Evolutionary conservation across 371 early-diverging fungal species (phyloP).

Genomic region (Chytridium lagenaria): DNA sequence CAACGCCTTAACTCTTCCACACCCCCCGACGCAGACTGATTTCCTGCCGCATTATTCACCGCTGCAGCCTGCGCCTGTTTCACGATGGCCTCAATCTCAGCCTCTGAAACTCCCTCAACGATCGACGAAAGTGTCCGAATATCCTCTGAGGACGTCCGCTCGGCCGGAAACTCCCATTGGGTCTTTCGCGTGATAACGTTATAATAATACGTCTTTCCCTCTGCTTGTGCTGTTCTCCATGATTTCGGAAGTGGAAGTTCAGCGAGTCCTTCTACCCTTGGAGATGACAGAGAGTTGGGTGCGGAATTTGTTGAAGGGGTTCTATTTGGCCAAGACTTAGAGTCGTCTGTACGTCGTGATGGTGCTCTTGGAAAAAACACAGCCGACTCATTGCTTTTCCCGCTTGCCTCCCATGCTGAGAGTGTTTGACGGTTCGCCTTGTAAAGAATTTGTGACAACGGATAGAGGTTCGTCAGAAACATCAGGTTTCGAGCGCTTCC

Average conservation of each 20-base stretch:
- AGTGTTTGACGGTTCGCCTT: background rate
- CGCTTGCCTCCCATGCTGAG: background rate
- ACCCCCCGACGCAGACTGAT: background rate
- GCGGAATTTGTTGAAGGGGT: background rate
- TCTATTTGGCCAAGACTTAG: background rate
- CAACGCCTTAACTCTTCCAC: conserved; percentile 19
- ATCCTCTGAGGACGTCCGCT: conserved; percentile 33
- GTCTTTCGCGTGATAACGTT: conserved; percentile 51
- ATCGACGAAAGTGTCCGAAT: conserved; percentile 35
- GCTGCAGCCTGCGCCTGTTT: conserved; percentile 50
- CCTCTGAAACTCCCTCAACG: conserved; percentile 55
- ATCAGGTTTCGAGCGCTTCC: background rate
- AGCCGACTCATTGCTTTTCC: background rate
- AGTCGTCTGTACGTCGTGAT: background rate
- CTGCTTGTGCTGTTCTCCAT: conserved; percentile 52
- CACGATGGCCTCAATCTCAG: conserved; percentile 60
- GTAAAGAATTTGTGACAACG: background rate
- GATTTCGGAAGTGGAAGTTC: conserved; percentile 39
- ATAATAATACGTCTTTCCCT: conserved; percentile 59
- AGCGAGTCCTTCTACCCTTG: background rate
- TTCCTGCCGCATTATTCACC: background rate
- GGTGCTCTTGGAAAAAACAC: conserved; percentile 16
- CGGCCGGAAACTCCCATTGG: conserved; percentile 50
- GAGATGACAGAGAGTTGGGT: background rate
- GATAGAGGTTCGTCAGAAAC: background rate